phyloP scores from a whole-genome alignment of 2,329 filamentous ascomycete genomes.

The Paramyrothecium sp. region DNA sequence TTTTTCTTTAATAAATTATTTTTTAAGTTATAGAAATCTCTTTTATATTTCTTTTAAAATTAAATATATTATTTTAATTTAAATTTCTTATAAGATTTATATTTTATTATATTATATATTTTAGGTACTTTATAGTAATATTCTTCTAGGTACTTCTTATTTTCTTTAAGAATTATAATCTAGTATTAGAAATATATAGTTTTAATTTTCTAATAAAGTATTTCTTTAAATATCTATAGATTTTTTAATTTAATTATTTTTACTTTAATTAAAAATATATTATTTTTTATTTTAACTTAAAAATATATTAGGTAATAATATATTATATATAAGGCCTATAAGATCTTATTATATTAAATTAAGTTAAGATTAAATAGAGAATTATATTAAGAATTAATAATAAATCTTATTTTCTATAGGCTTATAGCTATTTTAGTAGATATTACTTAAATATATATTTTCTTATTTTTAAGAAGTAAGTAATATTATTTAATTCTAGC shows the following conservation, averaged over 20 bases:
- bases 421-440: too few species aligned
- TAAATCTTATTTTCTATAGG: too few species aligned
- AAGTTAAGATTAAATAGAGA: not conserved
- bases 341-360: too few species aligned
- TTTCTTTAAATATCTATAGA: not conserved
- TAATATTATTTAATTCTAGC: too few species aligned
- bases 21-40: not conserved
- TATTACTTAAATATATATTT: too few species aligned
- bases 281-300: not conserved
- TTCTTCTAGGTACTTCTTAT: too few species aligned
- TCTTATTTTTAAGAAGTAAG: too few species aligned
- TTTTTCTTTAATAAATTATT: not conserved
- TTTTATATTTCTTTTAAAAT: not conserved
- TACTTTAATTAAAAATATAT: too few species aligned
- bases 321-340: too few species aligned
- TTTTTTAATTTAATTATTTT: too few species aligned
- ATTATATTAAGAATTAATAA: too few species aligned
- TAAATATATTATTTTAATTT: not conserved
- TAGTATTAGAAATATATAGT: not conserved
- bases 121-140: not conserved
- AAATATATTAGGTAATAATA: not conserved
- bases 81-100: not conserved
- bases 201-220: too few species aligned
- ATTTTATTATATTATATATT: not conserved
- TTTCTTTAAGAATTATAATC: not conserved